Evolutionary conservation across 129 eudicot genomes (phyloP), one percentile per base, ranked within the genome.

Genomic region (Escallonia rubra): DNA sequence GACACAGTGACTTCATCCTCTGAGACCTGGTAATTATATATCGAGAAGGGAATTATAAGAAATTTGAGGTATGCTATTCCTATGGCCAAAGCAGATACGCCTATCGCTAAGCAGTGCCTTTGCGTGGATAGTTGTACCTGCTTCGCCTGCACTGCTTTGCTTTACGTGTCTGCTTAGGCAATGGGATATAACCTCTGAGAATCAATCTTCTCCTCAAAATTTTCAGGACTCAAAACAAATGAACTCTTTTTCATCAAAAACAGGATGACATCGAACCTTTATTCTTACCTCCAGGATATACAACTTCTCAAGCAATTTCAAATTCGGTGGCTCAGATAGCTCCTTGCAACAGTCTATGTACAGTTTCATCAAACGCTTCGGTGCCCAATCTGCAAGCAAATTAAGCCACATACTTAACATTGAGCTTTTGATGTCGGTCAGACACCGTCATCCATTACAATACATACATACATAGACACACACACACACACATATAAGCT

Each of bases 1-100:
- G 99, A 84, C 41, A 85, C 95, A 43, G 82, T 68, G 64, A 94
- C 80, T 78, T 89, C 97, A 85, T 89, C 99, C 81, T 87, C 99
- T n/a, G 99, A 85, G 59, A 86, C 91, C 99, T 93, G 79, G 67
- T 54, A 65, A 67, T 15, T 67, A 69, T 57, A 67, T 43, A 64
- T 42, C 63, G 2, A 54, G 23, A 16, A 7, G 62, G 42, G n/a
- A 34, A 13, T 39, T 6, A 71, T n/a, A 23, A 23, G 1, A 23
- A 23, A 23, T 23, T 23, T 23, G 34, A 23, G 34, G 34, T 23
- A 23, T 23, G 34, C 34, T 23, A 23, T 23, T 23, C 34, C 34
- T 23, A 23, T 23, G 0, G 34, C 34, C 34, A 23, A 23, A 23
- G 34, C 34, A 23, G 34, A 23, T 23, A 23, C 34, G 1, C 34